Evolutionary conservation across 805 yeast genomes (phyloP).

Genomic region (Starmerella scarabaei): DNA sequence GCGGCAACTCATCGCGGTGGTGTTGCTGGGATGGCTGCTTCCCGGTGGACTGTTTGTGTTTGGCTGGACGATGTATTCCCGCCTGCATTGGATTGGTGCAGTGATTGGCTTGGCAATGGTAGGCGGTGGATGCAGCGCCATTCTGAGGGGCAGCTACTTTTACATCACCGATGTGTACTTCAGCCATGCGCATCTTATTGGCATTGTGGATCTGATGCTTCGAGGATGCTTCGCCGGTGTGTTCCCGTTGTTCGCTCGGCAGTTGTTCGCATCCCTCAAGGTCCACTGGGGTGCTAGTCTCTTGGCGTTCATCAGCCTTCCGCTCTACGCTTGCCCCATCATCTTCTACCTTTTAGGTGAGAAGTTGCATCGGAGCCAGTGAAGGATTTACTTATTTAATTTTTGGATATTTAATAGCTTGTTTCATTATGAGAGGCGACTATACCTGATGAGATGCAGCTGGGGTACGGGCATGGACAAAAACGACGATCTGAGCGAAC

Average conservation of each 20-base stretch:
- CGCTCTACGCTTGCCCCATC: constrained; percentile 39
- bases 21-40: constrained; percentile 53
- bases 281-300: constrained; percentile 47
- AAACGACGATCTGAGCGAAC: constrained; percentile 12
- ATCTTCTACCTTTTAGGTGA: constrained; percentile 39
- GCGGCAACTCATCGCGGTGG: constrained; percentile 62
- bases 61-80: constrained; percentile 62
- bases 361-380: constrained; percentile 12
- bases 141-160: constrained; percentile 48
- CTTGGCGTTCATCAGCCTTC: constrained; percentile 35
- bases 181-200: constrained; percentile 45
- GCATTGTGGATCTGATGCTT: constrained; percentile 48
- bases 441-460: too few species aligned
- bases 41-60: constrained; percentile 76
- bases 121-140: constrained; percentile 40
- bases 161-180: constrained; percentile 51
- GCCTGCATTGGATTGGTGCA: constrained; percentile 53
- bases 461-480: too few species aligned
- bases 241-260: constrained; percentile 52
- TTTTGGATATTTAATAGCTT: neutral
- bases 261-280: constrained; percentile 37
- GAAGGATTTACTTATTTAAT: neutral
- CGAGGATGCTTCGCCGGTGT: constrained; percentile 46
- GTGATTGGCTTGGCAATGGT: constrained; percentile 41
- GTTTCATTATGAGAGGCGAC: too few species aligned